phyloP scores from a whole-genome alignment of 495 filamentous ascomycete genomes.

The Trichoderma orchidacearum region DNA sequence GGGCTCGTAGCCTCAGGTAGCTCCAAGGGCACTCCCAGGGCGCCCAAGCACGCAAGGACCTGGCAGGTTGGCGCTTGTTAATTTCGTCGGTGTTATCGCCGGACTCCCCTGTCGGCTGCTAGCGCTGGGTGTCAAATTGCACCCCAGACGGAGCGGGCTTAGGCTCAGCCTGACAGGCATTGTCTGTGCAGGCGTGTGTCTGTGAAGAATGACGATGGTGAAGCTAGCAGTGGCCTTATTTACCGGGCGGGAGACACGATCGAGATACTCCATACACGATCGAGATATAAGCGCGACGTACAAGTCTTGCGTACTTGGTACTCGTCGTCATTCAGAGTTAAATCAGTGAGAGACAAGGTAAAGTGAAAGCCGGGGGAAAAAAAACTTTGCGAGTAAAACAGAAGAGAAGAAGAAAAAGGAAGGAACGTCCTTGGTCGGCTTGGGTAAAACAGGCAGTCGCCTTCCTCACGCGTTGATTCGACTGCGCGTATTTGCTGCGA shows the following conservation, averaged over 20 bases:
- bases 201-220: not conserved
- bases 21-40: too few relatives aligned
- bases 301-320: too few relatives aligned
- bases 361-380: not conserved
- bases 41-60: not conserved
- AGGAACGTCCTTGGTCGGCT: not conserved
- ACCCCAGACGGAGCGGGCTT: not conserved
- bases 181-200: not conserved
- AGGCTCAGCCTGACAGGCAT: not conserved
- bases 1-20: not conserved
- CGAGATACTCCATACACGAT: not conserved
- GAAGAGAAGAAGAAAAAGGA: not conserved
- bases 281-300: too few relatives aligned
- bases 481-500: not conserved
- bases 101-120: not conserved
- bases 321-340: too few relatives aligned
- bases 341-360: not conserved
- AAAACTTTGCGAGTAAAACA: not conserved
- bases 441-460: not conserved
- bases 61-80: not conserved
- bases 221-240: not conserved
- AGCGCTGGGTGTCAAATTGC: not conserved
- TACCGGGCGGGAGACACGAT: not conserved
- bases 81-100: not conserved
- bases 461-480: not conserved